Conservation (phyloP, 495 filamentous ascomycete species). For the Lichenothelia convexa region DNA sequence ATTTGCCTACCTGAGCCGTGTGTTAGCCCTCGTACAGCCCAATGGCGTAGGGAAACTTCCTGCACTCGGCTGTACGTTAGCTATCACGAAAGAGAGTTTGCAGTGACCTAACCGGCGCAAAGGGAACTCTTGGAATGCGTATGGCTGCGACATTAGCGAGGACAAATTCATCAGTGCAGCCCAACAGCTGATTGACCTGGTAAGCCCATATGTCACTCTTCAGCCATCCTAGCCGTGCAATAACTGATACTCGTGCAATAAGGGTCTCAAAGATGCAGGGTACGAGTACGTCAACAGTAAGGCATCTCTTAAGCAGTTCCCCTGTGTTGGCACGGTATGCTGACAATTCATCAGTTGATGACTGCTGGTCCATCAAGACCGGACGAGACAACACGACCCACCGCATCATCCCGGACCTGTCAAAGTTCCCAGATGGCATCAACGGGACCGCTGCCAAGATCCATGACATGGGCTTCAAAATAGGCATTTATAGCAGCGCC, state of each 20-base stretch:
- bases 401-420: constrained; percentile 28
- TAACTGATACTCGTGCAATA: no score
- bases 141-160: constrained; percentile 34
- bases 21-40: no score
- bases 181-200: constrained; percentile 27
- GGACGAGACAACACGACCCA: constrained; percentile 25
- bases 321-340: no score
- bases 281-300: constrained; percentile 53
- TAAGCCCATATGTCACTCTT: no score
- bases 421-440: constrained; percentile 20
- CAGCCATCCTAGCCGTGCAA: no score
- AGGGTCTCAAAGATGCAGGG: constrained; percentile 41
- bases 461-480: constrained; percentile 40
- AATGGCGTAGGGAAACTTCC: no score
- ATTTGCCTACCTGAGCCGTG: no score
- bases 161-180: constrained; percentile 29
- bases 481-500: constrained; percentile 42
- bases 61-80: no score
- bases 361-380: constrained; percentile 49
- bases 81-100: no score
- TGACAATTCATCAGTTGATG: no score
- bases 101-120: no score
- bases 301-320: no score
- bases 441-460: constrained; percentile 34
- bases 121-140: constrained; percentile 39